These are phyloP conservation scores for Musa balbisiana DNA, from an alignment of 202 grass and related monocot genomes.

Conservation along the genomic window DNA sequence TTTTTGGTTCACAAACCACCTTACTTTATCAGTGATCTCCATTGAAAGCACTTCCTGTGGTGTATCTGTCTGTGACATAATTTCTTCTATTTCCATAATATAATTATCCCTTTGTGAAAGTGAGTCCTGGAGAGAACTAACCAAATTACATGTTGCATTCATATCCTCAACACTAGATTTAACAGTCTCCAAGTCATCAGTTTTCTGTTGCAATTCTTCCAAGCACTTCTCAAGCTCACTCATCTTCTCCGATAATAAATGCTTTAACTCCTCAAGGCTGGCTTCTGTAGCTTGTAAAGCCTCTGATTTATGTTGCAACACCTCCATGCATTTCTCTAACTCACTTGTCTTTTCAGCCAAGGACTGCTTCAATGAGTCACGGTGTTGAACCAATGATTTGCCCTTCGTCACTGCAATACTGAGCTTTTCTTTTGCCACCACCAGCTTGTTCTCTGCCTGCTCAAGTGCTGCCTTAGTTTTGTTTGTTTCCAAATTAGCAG, in stretches of 20 bases:
- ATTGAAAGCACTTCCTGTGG: constrained; percentile 60
- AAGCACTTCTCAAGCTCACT: constrained; percentile 56
- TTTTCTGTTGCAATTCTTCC: constrained; percentile 66
- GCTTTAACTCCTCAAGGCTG: constrained; percentile 41
- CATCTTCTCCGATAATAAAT: constrained; percentile 56
- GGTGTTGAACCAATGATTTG: constrained; percentile 88
- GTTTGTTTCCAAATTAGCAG: constrained; percentile 43
- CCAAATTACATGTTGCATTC: constrained; percentile 39
- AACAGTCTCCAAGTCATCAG: constrained; percentile 51
- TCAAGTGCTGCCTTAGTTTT: constrained; percentile 73
- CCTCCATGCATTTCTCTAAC: constrained; percentile 47
- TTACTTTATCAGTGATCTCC: constrained; percentile 48
- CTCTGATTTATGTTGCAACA: constrained; percentile 66
- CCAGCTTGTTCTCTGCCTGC: constrained; percentile 67
- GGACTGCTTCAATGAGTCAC: constrained; percentile 86
- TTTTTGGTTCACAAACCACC: constrained; percentile 81
- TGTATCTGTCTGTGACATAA: constrained; percentile 43
- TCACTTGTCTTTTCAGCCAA: constrained; percentile 70
- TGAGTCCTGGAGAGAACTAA: constrained; percentile 61
- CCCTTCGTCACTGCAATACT: constrained; percentile 89
- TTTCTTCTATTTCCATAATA: constrained; percentile 57
- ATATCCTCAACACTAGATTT: constrained; percentile 50
- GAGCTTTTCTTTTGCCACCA: constrained; percentile 73
- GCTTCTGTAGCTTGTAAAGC: constrained; percentile 47
- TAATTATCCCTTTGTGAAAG: constrained; percentile 54